Percentiles rank a stretch among this genome's conserved stretches.
Evolutionary conservation across 768 basidiomycete genomes (phyloP).

Genomic region (Cystobasidium ongulense): DNA sequence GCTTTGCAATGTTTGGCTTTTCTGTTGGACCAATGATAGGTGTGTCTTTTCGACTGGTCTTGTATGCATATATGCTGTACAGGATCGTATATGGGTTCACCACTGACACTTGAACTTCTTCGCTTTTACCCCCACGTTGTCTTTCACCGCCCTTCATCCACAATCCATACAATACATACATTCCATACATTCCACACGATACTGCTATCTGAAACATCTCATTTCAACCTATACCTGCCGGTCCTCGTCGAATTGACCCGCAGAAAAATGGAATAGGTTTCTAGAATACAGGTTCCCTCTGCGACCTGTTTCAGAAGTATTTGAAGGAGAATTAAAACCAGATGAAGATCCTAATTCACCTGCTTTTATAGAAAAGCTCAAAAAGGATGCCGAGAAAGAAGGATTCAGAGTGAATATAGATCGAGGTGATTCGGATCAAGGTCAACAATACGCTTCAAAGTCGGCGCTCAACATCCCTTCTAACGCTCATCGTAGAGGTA

Average conservation of each 20-base stretch:
- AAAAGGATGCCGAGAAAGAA: constrained; percentile 34
- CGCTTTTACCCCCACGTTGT: not conserved
- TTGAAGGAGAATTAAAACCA: constrained; percentile 60
- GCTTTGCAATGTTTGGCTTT: constrained; percentile 30
- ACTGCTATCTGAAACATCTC: no score
- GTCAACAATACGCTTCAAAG: constrained; percentile 12
- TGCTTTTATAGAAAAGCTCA: constrained; percentile 53
- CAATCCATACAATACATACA: not conserved
- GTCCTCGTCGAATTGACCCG: no score
- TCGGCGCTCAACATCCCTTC: not conserved
- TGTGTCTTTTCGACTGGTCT: not conserved
- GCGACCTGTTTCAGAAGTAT: constrained; percentile 11
- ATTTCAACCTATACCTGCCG: no score
- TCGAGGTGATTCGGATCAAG: constrained; percentile 13
- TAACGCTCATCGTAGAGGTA: not conserved
- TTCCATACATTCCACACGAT: no score
- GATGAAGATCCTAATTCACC: constrained; percentile 89
- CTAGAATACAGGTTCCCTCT: constrained; percentile 24
- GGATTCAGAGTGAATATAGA: constrained; percentile 24
- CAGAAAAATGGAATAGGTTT: constrained; percentile 31
- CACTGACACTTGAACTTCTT: no score
- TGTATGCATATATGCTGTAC: not conserved
- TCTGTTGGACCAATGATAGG: constrained; percentile 23
- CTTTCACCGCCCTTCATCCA: not conserved
- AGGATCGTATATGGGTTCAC: not conserved